Evolutionary conservation across 1,284 basidiomycete species (phyloP), one percentile per base, ranked within the genome.

Genomic region (Puccinia novopanici): DNA sequence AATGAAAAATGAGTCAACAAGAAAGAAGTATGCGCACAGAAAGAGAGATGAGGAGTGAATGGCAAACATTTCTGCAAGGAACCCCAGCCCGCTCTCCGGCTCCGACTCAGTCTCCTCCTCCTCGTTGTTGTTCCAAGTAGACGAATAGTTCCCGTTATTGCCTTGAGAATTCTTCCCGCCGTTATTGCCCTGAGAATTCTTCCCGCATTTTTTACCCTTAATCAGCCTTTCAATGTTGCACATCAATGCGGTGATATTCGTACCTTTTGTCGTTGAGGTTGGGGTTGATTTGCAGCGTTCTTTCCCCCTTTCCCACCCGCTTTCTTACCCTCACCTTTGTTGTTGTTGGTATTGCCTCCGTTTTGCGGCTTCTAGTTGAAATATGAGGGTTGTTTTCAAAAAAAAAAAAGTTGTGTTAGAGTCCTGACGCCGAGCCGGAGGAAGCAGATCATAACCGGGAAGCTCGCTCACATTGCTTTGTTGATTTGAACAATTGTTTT

Each of bases 321-420:
- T 22, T 63, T 63, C 59, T 63, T 63, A 34, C 59, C 34, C 37
- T 61, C 57, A 30, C 30, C n/a, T n/a, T n/a, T n/a, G n/a, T n/a
- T n/a, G 8, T 63, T 34, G 34, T 40, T 63, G 2, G 59, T 17
- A n/a, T 63, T 63, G 15, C 59, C 34, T 10, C 34, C 19, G 34
- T n/a, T 40, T 40, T 63, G 59, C 0, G 10, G 19, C 5, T 63
- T 34, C 34, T 63, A 12, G 50, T 52, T 22, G 12, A 19, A 12
- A n/a, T n/a, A n/a, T n/a, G n/a, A n/a, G n/a, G n/a, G n/a, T n/a
- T n/a, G n/a, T n/a, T n/a, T n/a, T n/a, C n/a, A n/a, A n/a, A n/a
- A n/a, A n/a, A n/a, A n/a, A 19, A 22, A 52, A 52, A 17, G 9
- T 52, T 15, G 17, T 52, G 12, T 52, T 12, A 52, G 50, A 52